Percentiles rank a stretch among this genome's conserved stretches.
Evolutionary conservation across 116 monocot species (phyloP).

Genomic region (Iris pallida): DNA sequence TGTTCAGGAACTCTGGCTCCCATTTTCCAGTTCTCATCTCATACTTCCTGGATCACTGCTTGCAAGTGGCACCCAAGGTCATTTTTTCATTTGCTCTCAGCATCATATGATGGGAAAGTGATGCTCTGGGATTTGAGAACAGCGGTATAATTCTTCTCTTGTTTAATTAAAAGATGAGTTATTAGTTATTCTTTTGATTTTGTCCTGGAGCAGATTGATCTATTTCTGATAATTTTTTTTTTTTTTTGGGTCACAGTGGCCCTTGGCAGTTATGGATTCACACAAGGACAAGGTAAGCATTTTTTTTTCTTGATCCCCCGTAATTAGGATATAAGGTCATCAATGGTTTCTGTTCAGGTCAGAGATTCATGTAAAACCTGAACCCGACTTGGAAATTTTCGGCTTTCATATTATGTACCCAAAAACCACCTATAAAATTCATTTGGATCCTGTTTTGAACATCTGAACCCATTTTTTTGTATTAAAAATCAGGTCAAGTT

Average conservation of each 20-base stretch:
- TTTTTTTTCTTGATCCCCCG: background rate
- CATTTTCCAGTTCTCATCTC: slow-evolving; percentile 82
- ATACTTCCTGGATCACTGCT: slow-evolving; percentile 75
- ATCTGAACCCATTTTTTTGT: no score
- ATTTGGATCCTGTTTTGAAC: background rate
- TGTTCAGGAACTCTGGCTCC: slow-evolving; percentile 66
- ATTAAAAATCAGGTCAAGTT: no score
- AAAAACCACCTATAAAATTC: background rate
- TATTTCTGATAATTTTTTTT: background rate
- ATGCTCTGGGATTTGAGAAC: slow-evolving; percentile 99
- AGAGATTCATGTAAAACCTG: no score
- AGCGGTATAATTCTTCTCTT: slow-evolving; percentile 39
- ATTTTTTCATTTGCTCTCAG: slow-evolving; percentile 82
- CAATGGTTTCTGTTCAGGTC: no score
- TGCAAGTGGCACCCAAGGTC: slow-evolving; percentile 91
- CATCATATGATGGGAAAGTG: slow-evolving; percentile 92
- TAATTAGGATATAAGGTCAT: no score
- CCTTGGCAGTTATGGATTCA: slow-evolving; percentile 62
- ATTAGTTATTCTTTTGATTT: background rate
- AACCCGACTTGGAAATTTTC: background rate
- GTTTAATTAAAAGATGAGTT: background rate
- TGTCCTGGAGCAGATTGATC: background rate
- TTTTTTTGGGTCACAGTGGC: slow-evolving; percentile 81
- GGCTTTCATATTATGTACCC: background rate
- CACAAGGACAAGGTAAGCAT: slow-evolving; percentile 72